These are phyloP conservation scores for Alternaria arbusti DNA, from an alignment of 2,329 filamentous ascomycete species.

Conservation along the genomic window DNA sequence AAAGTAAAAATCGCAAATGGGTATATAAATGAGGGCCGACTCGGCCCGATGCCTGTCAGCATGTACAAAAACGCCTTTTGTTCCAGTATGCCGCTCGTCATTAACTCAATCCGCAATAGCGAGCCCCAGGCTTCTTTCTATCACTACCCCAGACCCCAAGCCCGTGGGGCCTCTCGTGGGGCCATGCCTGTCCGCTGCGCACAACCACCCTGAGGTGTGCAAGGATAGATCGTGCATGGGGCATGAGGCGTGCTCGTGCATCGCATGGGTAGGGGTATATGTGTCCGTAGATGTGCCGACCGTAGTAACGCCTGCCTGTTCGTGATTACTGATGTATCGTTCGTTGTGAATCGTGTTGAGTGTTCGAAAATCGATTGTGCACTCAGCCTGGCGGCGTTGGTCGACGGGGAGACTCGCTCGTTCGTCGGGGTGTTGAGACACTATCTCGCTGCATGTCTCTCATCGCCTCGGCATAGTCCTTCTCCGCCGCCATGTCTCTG, in stretches of 20 bases:
- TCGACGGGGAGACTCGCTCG: slow-evolving; percentile 6
- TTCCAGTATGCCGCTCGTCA: not conserved
- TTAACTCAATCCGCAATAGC: not conserved
- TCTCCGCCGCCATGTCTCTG: slow-evolving; percentile 29
- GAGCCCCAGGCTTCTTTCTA: not conserved
- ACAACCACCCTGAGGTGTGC: not conserved
- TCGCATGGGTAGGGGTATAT: not conserved
- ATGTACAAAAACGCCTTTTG: not conserved
- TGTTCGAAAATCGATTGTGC: not conserved
- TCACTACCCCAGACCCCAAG: not conserved
- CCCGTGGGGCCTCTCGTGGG: not conserved
- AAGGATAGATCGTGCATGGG: not conserved
- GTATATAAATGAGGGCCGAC: slow-evolving; percentile 4
- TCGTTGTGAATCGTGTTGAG: not conserved
- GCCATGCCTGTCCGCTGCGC: not conserved
- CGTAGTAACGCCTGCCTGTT: not conserved
- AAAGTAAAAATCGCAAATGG: slow-evolving; percentile 5
- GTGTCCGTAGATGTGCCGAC: not conserved
- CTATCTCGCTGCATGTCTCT: slow-evolving; percentile 34
- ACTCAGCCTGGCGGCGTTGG: slow-evolving; percentile 3
- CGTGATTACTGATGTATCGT: not conserved
- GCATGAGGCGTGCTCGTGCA: not conserved
- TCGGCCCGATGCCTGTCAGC: not conserved
- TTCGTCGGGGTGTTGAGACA: slow-evolving; percentile 4
- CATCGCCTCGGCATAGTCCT: slow-evolving; percentile 38